Evolutionary conservation across 176 grass and related monocot species (phyloP).

Genomic region (Zoysia pacifica): DNA sequence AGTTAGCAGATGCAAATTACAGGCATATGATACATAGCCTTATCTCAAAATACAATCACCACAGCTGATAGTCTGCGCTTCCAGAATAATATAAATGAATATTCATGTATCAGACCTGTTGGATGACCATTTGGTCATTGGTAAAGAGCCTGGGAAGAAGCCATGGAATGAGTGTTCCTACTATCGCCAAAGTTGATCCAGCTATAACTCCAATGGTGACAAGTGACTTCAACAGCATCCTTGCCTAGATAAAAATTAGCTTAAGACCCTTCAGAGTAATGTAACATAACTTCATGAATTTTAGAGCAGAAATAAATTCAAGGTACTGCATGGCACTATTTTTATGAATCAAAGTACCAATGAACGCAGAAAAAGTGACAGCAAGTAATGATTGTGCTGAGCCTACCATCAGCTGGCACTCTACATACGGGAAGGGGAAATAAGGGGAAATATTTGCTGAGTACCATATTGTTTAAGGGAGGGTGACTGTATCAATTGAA

Average conservation of each 20-base stretch:
- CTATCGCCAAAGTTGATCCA: slow-evolving; percentile 63
- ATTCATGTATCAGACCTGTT: slow-evolving; percentile 57
- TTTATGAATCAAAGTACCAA: background rate
- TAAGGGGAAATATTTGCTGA: slow-evolving; percentile 14
- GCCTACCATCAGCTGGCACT: slow-evolving; percentile 17
- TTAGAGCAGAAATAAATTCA: slow-evolving; percentile 21
- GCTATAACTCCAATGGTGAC: slow-evolving; percentile 68
- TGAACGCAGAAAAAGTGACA: background rate
- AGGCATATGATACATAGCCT: background rate
- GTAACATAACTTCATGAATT: slow-evolving; percentile 20
- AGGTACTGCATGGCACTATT: background rate
- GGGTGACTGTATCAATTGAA: slow-evolving; percentile 1
- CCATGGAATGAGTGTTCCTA: slow-evolving; percentile 78
- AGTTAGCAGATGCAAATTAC: background rate
- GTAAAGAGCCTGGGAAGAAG: slow-evolving; percentile 81
- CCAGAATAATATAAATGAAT: slow-evolving; percentile 7
- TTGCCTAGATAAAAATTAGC: slow-evolving; percentile 58
- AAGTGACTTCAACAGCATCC: slow-evolving; percentile 92
- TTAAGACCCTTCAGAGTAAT: slow-evolving; percentile 34
- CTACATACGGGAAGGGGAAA: background rate
- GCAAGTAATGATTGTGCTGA: slow-evolving; percentile 1
- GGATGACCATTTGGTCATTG: slow-evolving; percentile 63
- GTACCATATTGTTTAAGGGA: slow-evolving; percentile 9
- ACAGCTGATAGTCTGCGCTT: slow-evolving; percentile 16
- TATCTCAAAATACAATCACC: background rate